phyloP scores from a whole-genome alignment of 2,329 filamentous ascomycete genomes.

The Macrophomina tecta region DNA sequence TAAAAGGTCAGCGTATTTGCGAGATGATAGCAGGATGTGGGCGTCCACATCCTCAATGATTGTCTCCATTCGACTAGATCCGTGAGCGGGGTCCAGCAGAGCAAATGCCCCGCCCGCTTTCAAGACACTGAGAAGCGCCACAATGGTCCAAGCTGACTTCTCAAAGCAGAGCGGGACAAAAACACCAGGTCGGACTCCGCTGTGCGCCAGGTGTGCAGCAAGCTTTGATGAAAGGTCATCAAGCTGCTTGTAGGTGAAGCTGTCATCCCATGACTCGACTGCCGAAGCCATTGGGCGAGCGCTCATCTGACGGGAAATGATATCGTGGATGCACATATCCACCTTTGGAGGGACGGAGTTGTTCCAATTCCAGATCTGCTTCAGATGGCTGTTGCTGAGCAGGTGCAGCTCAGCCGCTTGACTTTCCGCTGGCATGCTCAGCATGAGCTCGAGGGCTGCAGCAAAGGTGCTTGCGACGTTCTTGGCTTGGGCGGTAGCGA shows the following conservation, averaged over 20 bases:
- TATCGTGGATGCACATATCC: slow-evolving; percentile 31
- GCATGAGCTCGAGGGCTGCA: slow-evolving; percentile 25
- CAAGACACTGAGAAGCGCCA: slow-evolving; percentile 46
- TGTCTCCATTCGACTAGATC: slow-evolving; percentile 49
- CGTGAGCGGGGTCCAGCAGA: neutral
- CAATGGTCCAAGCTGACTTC: slow-evolving; percentile 43
- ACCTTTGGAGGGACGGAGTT: slow-evolving; percentile 6
- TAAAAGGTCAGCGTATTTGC: slow-evolving; percentile 53
- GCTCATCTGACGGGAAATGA: neutral
- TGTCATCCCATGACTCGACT: slow-evolving; percentile 41
- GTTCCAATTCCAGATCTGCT: slow-evolving; percentile 16
- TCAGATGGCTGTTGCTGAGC: slow-evolving; percentile 24
- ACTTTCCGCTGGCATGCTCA: slow-evolving; percentile 36
- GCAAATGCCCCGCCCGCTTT: slow-evolving; percentile 38
- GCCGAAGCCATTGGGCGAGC: slow-evolving; percentile 37
- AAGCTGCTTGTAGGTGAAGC: slow-evolving; percentile 42
- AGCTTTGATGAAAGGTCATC: slow-evolving; percentile 38
- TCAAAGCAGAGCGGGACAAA: slow-evolving; percentile 48
- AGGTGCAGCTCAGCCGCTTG: slow-evolving; percentile 54
- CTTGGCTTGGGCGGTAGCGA: slow-evolving; percentile 13
- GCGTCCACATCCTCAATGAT: slow-evolving; percentile 30
- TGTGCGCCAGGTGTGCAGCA: slow-evolving; percentile 38
- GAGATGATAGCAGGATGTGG: slow-evolving; percentile 42
- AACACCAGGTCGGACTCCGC: slow-evolving; percentile 39
- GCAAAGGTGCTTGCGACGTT: slow-evolving; percentile 28